A percentile compares a stretch with the other conserved stretches of the same genome.
Conservation (phyloP, 495 filamentous ascomycete species). For the Daldinia bambusicola region DNA sequence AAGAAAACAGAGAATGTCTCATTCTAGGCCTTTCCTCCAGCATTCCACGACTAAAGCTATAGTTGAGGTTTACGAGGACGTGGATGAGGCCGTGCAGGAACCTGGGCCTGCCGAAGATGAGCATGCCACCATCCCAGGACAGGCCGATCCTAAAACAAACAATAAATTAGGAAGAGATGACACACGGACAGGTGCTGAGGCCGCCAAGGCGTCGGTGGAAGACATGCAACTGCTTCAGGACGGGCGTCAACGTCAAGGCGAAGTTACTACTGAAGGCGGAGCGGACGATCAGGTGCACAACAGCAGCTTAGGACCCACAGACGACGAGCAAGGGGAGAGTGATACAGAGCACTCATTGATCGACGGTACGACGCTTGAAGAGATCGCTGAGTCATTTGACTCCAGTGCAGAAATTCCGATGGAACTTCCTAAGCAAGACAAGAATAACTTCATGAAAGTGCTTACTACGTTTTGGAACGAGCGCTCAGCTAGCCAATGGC, state of each 20-base stretch:
- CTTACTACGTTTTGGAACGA: conserved; percentile 98
- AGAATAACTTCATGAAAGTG: conserved; percentile 91
- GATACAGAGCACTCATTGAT: conserved; percentile 73
- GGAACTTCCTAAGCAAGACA: conserved; percentile 89
- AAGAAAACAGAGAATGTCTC: conserved; percentile 80
- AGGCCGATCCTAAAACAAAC: conserved; percentile 50
- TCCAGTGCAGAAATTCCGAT: conserved; percentile 71
- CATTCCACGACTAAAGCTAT: conserved; percentile 93
- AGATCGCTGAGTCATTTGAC: conserved; percentile 71
- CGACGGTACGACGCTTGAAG: conserved; percentile 66
- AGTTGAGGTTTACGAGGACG: conserved; percentile 93
- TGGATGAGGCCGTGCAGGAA: conserved; percentile 91
- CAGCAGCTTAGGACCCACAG: conserved; percentile 59
- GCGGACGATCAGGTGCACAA: conserved; percentile 59
- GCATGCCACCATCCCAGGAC: conserved; percentile 26
- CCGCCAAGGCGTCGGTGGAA: conserved; percentile 15
- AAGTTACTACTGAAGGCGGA: conserved; percentile 60
- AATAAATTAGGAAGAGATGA: conserved; percentile 42
- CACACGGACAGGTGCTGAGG: conserved; percentile 38
- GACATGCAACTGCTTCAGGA: conserved; percentile 13
- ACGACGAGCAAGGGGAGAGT: conserved; percentile 75
- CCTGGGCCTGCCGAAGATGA: conserved; percentile 78
- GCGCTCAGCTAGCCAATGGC: conserved; percentile 94
- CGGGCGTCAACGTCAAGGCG: conserved; percentile 43
- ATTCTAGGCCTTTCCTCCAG: conserved; percentile 81